These are phyloP conservation scores for Coprinopsis cinerea DNA, from an alignment of 768 basidiomycete species.

Conservation along the genomic window DNA sequence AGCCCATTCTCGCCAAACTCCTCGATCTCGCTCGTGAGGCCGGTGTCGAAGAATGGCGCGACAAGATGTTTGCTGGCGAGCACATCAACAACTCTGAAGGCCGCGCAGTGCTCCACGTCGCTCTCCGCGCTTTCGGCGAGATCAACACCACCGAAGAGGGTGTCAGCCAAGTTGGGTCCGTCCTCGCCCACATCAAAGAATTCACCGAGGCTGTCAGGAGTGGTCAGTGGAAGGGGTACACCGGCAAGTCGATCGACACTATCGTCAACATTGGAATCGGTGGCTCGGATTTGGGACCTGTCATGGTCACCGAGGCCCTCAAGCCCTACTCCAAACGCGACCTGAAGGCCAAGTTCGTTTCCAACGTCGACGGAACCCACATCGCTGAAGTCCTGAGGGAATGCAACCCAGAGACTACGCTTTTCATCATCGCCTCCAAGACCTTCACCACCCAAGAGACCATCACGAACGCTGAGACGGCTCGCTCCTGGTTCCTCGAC, in stretches of 20 bases:
- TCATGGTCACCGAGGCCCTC: constrained; percentile 98
- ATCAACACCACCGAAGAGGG: constrained; percentile 79
- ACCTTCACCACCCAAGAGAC: constrained; percentile 99
- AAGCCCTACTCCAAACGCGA: constrained; percentile 90
- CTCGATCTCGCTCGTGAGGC: constrained; percentile 83
- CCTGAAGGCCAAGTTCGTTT: constrained; percentile 83
- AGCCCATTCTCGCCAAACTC: constrained; percentile 74
- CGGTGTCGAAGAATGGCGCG: constrained; percentile 72
- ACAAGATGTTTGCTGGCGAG: constrained; percentile 92
- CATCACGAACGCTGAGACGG: constrained; percentile 95
- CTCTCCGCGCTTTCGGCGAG: constrained; percentile 74
- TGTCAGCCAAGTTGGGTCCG: constrained; percentile 73
- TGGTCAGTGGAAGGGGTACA: constrained; percentile 95
- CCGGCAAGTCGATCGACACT: constrained; percentile 88
- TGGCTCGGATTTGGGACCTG: constrained; percentile 95
- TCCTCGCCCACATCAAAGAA: constrained; percentile 86
- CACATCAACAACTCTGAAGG: constrained; percentile 99
- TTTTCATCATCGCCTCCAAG: constrained; percentile 99
- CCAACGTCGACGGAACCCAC: constrained; percentile 98
- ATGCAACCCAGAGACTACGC: constrained; percentile 86
- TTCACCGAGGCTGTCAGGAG: constrained; percentile 82
- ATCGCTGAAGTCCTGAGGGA: constrained; percentile 78
- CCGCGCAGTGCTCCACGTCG: constrained; percentile 93
- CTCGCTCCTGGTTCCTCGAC: constrained; percentile 89
- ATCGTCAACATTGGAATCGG: constrained; percentile 99